phyloP scores from a whole-genome alignment of 257 asterid species.

The Plantago major region DNA sequence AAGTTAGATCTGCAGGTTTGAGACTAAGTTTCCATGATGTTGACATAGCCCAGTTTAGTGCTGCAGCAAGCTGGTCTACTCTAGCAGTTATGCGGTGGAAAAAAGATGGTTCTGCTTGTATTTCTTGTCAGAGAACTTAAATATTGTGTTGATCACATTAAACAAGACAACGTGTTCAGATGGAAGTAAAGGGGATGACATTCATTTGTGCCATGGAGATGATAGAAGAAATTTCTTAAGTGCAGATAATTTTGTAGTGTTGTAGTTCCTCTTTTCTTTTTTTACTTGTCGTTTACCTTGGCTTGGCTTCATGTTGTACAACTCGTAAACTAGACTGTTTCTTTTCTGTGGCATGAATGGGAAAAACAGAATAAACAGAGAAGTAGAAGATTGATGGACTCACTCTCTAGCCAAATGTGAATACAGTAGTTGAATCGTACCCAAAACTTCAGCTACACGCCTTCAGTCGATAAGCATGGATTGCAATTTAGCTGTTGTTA shows the following conservation, averaged over 20 bases:
- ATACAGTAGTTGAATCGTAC: no score
- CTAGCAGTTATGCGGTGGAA: conserved; percentile 19
- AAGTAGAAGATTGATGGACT: no score
- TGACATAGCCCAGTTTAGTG: conserved; percentile 25
- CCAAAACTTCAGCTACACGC: no score
- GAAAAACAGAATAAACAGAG: no score
- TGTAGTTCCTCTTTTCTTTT: neutral
- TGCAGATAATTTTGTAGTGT: neutral
- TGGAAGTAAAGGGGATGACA: neutral
- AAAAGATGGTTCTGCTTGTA: conserved; percentile 29
- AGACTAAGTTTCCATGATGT: conserved; percentile 24
- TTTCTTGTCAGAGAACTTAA: conserved; percentile 18
- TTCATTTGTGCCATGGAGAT: conserved; percentile 13
- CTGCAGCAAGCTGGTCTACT: conserved; percentile 28
- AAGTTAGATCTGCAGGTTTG: conserved; percentile 22
- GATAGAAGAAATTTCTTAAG: conserved; percentile 6
- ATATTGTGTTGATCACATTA: neutral
- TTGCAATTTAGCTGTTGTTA: no score
- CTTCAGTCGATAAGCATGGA: no score
- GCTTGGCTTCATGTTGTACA: no score
- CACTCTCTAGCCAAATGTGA: no score
- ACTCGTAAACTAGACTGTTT: no score
- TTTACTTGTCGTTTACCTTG: neutral
- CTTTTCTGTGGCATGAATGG: no score
- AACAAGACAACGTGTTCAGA: conserved; percentile 18